Evolutionary conservation across 257 asterid species (phyloP), one percentile per base, ranked within the genome.

Genomic region (Primulina tabacum): DNA sequence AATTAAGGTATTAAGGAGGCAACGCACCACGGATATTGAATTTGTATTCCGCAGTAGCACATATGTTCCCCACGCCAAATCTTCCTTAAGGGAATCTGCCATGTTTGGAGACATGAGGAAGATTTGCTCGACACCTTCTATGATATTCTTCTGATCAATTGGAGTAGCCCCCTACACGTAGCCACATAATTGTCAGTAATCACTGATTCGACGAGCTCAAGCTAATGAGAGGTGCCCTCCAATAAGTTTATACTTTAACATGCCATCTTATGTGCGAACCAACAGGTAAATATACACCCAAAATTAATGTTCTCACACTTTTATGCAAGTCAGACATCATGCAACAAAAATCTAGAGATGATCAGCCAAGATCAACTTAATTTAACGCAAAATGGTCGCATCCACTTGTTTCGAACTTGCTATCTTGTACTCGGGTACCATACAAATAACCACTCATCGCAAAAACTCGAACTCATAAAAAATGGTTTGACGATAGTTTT

Each of bases 51-150:
- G 97, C 80, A 91, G 64, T 43, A 94, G 76, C 67, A 81, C 82
- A 34, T 88, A 94, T 16, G 99, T 81, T 75, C 89, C 97, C 99
- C 99, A 94, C 72, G 99, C 99, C 87, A 94, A 75, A 77, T 94
- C 91, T 75, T 91, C 99, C 77, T 80, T 94, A 67, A 84, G 56
- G 55, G 78, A 72, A 63, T 84, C 85, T 3, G 86, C 78, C 61
- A 85, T 83, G 50, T 80, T 69, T 47, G 66, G 76, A 6, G 97
- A 81, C 85, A 94, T 83, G 62, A 79, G 72, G 76, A 94, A 94
- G 64, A 87, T 79, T 78, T 91, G 99, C 69, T 85, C 90, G 24
- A 84, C 85, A 18, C 73, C 87, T 75, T 86, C 91, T 33, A 95
- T 96, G 62, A 86, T 78, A 73, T 67, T 77, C 79, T 86, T 90